These are phyloP conservation scores for Yamadazyma buinensis DNA, from an alignment of 1,139 yeast genomes.

Conservation along the genomic window DNA sequence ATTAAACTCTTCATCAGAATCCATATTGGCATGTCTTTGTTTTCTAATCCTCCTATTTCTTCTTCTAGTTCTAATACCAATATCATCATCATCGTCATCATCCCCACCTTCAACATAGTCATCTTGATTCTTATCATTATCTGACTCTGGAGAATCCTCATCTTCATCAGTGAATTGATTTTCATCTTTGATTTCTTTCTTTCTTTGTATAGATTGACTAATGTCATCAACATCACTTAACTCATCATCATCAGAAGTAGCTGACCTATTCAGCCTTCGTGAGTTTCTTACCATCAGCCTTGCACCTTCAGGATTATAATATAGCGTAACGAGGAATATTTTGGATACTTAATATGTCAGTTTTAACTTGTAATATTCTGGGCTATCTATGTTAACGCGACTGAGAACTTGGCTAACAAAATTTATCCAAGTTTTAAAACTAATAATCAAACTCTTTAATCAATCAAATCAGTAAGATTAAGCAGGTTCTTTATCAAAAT, in stretches of 20 bases:
- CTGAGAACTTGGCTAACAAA: too few species aligned
- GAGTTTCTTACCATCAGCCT: constrained; percentile 9
- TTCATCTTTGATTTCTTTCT: constrained; percentile 7
- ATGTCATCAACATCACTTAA: constrained; percentile 1
- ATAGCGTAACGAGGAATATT: constrained; percentile 14
- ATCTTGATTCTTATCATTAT: constrained; percentile 14
- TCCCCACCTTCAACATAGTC: constrained; percentile 26
- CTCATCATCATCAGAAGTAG: constrained; percentile 10
- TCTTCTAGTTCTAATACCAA: constrained; percentile 12
- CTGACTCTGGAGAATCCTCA: constrained; percentile 12
- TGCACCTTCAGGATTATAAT: constrained; percentile 8
- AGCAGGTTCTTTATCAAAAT: too few species aligned
- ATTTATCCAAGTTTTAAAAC: too few species aligned
- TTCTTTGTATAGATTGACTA: too few species aligned
- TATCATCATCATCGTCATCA: constrained; percentile 26
- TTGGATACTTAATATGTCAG: constrained; percentile 11
- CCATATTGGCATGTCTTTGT: constrained; percentile 4
- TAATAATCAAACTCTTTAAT: too few species aligned
- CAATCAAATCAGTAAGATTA: too few species aligned
- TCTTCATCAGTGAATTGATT: constrained; percentile 8
- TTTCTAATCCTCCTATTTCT: constrained; percentile 6
- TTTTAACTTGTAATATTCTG: too few species aligned
- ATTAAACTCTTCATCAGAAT: constrained; percentile 17
- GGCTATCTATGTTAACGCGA: too few species aligned
- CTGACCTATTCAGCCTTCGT: constrained; percentile 7